A percentile compares a stretch with the other conserved stretches of the same genome.
Evolutionary conservation across 192 early-diverging fungal genomes (phyloP).

Genomic region (Rhizoclosmatium globosum): DNA sequence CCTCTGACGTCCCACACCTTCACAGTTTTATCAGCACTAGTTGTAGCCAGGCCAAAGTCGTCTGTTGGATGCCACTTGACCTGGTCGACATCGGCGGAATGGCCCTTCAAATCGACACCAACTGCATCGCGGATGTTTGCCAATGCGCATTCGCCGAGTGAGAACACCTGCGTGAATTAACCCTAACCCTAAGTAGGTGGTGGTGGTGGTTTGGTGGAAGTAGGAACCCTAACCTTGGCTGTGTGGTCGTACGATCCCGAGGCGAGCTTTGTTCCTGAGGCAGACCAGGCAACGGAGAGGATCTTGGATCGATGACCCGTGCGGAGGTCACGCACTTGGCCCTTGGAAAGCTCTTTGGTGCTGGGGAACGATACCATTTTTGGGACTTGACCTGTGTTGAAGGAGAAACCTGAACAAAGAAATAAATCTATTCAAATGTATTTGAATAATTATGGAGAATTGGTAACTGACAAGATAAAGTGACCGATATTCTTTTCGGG

Average conservation of each 20-base stretch:
- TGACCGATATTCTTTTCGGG: no score
- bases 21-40: constrained; percentile 79
- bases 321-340: neutral
- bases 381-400: no score
- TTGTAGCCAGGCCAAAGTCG: constrained; percentile 74
- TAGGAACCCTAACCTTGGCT: constrained; percentile 5
- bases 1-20: constrained; percentile 83
- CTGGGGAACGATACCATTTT: neutral
- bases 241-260: constrained; percentile 25
- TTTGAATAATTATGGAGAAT: no score
- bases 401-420: no score
- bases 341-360: constrained; percentile 8
- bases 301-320: constrained; percentile 23
- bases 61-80: constrained; percentile 76
- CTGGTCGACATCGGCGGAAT: constrained; percentile 82
- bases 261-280: constrained; percentile 19
- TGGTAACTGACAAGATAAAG: no score
- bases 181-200: neutral
- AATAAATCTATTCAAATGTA: no score
- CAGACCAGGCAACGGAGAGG: constrained; percentile 16
- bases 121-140: constrained; percentile 5
- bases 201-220: neutral
- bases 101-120: constrained; percentile 73
- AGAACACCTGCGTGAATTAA: neutral
- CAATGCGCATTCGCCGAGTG: neutral